A percentile compares a stretch with the other conserved stretches of the same genome.
Conservation (phyloP, 2,329 filamentous ascomycete species). For the Triangularia setosa region DNA sequence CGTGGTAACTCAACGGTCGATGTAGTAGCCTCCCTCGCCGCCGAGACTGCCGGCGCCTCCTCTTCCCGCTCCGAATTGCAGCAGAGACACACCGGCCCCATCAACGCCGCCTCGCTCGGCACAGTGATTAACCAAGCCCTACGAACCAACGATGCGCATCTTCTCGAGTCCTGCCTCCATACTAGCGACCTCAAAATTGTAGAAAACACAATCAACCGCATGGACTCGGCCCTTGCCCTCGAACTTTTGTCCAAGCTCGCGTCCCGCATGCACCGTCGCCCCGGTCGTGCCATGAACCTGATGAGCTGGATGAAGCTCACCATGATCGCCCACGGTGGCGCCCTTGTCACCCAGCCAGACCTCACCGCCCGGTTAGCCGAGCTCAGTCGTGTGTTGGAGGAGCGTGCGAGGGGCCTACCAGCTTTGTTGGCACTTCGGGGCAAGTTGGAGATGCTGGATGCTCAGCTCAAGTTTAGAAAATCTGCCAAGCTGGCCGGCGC, state of each 20-base stretch:
- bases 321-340: conserved; percentile 85
- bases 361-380: conserved; percentile 72
- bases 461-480: conserved; percentile 77
- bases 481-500: conserved; percentile 31
- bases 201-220: conserved; percentile 81
- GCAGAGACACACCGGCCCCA: conserved; percentile 50
- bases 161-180: conserved; percentile 89
- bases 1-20: conserved; percentile 68
- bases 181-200: conserved; percentile 73
- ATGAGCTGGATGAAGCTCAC: conserved; percentile 98
- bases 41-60: conserved; percentile 16
- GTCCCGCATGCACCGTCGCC: conserved; percentile 78
- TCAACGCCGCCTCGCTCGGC: conserved; percentile 72
- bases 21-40: conserved; percentile 59
- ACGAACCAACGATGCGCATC: conserved; percentile 81
- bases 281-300: conserved; percentile 82
- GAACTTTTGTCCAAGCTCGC: conserved; percentile 78
- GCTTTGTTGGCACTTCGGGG: conserved; percentile 86
- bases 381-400: conserved; percentile 81
- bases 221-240: conserved; percentile 80
- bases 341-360: conserved; percentile 80
- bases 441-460: conserved; percentile 89
- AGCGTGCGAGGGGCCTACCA: conserved; percentile 76
- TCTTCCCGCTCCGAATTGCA: conserved; percentile 33
- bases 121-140: conserved; percentile 93